These are phyloP conservation scores for Epichloe scottii DNA, from an alignment of 2,329 filamentous ascomycete genomes.

Conservation along the genomic window DNA sequence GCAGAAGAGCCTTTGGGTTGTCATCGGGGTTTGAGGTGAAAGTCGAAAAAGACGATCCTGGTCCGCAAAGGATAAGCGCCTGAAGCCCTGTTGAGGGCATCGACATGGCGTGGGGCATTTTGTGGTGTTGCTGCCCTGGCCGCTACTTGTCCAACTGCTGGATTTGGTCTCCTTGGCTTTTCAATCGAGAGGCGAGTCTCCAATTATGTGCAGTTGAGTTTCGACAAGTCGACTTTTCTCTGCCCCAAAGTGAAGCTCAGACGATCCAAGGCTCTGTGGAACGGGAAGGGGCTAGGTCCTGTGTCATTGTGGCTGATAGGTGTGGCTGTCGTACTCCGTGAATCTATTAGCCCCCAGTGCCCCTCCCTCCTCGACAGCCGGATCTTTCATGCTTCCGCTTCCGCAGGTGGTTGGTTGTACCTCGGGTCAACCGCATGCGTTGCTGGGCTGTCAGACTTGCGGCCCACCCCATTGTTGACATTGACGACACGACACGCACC, in stretches of 20 bases:
- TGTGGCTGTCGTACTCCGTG: not conserved
- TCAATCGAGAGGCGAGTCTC: not conserved
- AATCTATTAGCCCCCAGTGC: not conserved
- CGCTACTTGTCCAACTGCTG: not conserved
- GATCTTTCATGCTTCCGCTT: slow-evolving; percentile 7
- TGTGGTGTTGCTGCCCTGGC: not conserved
- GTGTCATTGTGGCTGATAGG: not conserved
- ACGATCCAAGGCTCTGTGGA: not conserved
- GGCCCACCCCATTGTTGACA: slow-evolving; percentile 9
- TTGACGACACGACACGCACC: slow-evolving; percentile 2
- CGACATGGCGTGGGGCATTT: slow-evolving; percentile 64
- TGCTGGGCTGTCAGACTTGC: slow-evolving; percentile 6
- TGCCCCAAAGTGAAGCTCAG: not conserved
- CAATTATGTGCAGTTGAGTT: not conserved
- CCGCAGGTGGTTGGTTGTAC: not conserved
- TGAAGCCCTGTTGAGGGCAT: slow-evolving; percentile 68
- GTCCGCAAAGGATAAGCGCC: slow-evolving; percentile 72
- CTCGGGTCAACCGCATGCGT: slow-evolving; percentile 6
- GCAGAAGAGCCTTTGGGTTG: slow-evolving; percentile 69
- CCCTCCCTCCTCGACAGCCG: slow-evolving; percentile 4
- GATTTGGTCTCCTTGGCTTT: not conserved
- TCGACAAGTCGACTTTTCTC: not conserved
- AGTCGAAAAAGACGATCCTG: slow-evolving; percentile 68
- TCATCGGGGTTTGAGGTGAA: slow-evolving; percentile 72
- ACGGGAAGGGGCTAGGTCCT: not conserved